Conservation (phyloP, 257 asterid species). For the Haberlea rhodopensis region DNA sequence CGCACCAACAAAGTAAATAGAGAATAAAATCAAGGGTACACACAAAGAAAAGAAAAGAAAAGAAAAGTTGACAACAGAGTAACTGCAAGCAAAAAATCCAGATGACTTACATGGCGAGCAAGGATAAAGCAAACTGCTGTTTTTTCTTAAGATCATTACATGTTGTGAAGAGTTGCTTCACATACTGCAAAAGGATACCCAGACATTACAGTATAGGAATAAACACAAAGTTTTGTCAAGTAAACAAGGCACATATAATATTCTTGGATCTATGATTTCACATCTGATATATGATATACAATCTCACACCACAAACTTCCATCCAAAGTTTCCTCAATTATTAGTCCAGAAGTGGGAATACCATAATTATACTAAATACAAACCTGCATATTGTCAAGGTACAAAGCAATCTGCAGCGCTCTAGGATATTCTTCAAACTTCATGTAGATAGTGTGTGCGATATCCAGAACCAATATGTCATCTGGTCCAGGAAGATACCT, state of each 20-base stretch:
- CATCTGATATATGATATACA: conserved; percentile 6
- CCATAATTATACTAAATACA: conserved; percentile 23
- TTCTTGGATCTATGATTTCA: conserved; percentile 3
- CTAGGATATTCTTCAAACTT: conserved; percentile 75
- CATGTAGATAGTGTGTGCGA: conserved; percentile 75
- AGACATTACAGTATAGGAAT: conserved; percentile 14
- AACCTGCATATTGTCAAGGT: conserved; percentile 81
- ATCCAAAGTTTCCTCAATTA: neutral
- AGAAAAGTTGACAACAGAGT: neutral
- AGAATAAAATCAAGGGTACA: neutral
- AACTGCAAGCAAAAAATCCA: conserved; percentile 14
- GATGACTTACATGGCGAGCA: conserved; percentile 82
- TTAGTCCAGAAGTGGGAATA: conserved; percentile 14
- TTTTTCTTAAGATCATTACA: conserved; percentile 57
- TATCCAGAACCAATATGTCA: conserved; percentile 74
- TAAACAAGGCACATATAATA: conserved; percentile 1
- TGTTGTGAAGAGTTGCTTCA: conserved; percentile 58
- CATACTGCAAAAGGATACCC: conserved; percentile 57
- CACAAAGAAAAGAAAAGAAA: neutral
- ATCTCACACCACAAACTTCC: neutral
- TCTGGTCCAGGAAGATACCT: conserved; percentile 97
- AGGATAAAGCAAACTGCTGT: conserved; percentile 84
- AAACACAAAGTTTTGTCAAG: conserved; percentile 10
- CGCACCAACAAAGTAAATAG: neutral
- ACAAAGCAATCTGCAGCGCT: conserved; percentile 77